These are phyloP conservation scores for Calonectria naviculata DNA, from an alignment of 2,329 filamentous ascomycete species.

Conservation along the genomic window DNA sequence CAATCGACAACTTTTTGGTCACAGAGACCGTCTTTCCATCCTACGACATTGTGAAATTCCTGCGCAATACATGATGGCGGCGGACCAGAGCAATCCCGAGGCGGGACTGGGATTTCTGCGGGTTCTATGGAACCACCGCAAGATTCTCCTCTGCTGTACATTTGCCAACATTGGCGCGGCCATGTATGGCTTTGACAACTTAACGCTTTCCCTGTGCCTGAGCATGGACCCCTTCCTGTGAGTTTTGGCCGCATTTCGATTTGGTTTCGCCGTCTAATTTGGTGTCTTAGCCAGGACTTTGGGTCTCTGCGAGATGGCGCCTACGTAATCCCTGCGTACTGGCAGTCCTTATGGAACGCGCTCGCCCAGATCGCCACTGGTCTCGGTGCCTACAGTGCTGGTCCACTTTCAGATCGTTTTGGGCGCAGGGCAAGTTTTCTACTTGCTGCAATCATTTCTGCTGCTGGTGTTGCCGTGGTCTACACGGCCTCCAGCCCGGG, in stretches of 20 bases:
- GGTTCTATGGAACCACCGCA: neutral
- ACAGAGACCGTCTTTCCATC: neutral
- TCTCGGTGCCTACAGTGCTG: neutral
- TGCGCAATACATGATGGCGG: neutral
- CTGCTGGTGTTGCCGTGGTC: neutral
- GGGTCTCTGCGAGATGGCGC: neutral
- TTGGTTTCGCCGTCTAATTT: neutral
- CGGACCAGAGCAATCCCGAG: neutral
- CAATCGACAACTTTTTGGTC: neutral
- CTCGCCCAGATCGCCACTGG: neutral
- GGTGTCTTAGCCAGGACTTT: neutral
- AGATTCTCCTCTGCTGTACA: neutral
- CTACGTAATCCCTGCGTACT: neutral
- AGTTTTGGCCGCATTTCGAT: neutral
- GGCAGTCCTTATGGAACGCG: conserved; percentile 2
- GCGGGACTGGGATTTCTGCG: neutral
- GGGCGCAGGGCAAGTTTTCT: neutral
- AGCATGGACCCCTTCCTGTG: conserved; percentile 5
- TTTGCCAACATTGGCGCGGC: conserved; percentile 9
- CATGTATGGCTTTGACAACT: conserved; percentile 10
- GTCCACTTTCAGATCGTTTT: neutral
- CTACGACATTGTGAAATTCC: neutral
- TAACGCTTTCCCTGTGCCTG: conserved; percentile 3
- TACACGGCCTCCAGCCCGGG: neutral
- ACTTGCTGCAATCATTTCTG: neutral